Evolutionary conservation across 176 grass and related monocot species (phyloP).

Genomic region (Elymus sibiricus): DNA sequence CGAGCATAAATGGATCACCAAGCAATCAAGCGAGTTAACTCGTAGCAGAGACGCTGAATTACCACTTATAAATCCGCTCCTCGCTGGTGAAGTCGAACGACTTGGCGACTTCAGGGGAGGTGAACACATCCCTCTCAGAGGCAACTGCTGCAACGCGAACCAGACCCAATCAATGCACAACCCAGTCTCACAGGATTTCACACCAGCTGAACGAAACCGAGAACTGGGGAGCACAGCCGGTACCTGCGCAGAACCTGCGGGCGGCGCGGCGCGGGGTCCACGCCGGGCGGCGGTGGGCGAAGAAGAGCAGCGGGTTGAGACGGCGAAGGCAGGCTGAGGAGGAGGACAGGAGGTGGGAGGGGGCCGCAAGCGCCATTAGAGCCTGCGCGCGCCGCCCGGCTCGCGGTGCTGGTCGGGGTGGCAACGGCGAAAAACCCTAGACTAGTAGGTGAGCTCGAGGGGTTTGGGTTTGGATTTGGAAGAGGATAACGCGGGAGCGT

Average conservation of each 20-base stretch:
- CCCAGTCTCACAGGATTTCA: background rate
- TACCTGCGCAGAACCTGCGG: slow-evolving; percentile 75
- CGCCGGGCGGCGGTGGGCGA: slow-evolving; percentile 26
- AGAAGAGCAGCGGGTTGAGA: slow-evolving; percentile 62
- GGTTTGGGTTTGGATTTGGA: slow-evolving; percentile 39
- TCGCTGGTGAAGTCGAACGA: slow-evolving; percentile 86
- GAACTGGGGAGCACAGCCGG: background rate
- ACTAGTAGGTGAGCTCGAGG: slow-evolving; percentile 21
- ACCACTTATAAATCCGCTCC: slow-evolving; percentile 96
- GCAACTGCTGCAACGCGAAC: slow-evolving; percentile 43
- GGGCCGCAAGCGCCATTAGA: slow-evolving; percentile 66
- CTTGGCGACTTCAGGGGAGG: slow-evolving; percentile 75
- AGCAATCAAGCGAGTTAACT: background rate
- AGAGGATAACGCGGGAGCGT: slow-evolving; percentile 53
- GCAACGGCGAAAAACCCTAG: slow-evolving; percentile 43
- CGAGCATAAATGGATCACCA: background rate
- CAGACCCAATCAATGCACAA: background rate
- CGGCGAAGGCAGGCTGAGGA: slow-evolving; percentile 53
- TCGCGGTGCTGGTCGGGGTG: background rate
- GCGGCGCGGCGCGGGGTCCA: slow-evolving; percentile 35
- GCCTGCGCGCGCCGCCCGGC: background rate
- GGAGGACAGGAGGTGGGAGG: slow-evolving; percentile 49
- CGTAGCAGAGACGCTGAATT: background rate
- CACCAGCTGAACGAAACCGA: background rate
- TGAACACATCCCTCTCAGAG: slow-evolving; percentile 69